These are phyloP conservation scores for Cladosporium sp. DNA, from an alignment of 2,329 filamentous ascomycete genomes.

Conservation along the genomic window DNA sequence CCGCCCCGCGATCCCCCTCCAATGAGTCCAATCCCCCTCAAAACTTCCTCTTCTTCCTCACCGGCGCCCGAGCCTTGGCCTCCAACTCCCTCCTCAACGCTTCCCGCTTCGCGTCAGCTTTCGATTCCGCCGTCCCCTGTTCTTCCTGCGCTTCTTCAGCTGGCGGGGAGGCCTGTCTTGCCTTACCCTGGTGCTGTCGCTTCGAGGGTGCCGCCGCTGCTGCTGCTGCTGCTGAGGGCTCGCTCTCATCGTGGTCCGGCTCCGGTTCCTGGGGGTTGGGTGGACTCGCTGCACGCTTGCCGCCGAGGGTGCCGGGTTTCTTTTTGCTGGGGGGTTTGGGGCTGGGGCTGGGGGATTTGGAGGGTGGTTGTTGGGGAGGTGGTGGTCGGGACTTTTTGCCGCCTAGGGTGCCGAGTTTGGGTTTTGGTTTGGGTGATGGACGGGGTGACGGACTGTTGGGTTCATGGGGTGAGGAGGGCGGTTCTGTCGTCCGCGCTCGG, in stretches of 20 bases:
- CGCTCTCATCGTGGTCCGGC: too few species aligned
- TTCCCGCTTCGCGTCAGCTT: constrained; percentile 51
- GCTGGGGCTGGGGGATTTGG: background rate
- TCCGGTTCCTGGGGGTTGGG: background rate
- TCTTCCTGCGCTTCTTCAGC: background rate
- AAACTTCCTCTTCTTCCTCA: constrained; percentile 57
- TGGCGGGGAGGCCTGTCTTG: background rate
- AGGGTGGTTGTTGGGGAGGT: background rate
- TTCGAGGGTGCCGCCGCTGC: background rate
- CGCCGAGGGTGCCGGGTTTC: constrained; percentile 21
- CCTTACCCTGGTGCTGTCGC: constrained; percentile 22
- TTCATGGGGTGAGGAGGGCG: background rate
- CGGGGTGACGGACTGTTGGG: background rate
- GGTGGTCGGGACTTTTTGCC: constrained; percentile 15
- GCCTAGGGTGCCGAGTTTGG: constrained; percentile 20
- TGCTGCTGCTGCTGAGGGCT: background rate
- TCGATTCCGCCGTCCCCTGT: constrained; percentile 46
- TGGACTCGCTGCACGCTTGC: constrained; percentile 4
- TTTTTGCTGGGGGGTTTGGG: constrained; percentile 7
- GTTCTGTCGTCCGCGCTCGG: constrained; percentile 2
- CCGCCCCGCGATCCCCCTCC: too few species aligned
- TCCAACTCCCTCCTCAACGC: constrained; percentile 53
- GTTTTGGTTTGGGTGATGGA: constrained; percentile 11
- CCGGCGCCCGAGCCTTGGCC: constrained; percentile 47
- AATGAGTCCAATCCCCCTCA: constrained; percentile 31